A percentile compares a stretch with the other conserved stretches of the same genome.
These are phyloP conservation scores for Cercophora scortea DNA, from an alignment of 495 filamentous ascomycete genomes.

Conservation along the genomic window DNA sequence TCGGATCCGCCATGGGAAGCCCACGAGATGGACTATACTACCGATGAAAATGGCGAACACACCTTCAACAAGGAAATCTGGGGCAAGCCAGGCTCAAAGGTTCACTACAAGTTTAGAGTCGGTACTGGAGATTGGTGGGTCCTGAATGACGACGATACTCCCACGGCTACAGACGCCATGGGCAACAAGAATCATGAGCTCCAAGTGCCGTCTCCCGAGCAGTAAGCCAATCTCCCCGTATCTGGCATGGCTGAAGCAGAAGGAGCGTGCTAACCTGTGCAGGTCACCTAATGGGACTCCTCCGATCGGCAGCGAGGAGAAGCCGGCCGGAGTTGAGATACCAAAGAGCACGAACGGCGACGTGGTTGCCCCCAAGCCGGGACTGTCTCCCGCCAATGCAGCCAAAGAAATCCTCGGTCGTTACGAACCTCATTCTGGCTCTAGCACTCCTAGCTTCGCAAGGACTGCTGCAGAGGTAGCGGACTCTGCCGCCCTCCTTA, in stretches of 20 bases:
- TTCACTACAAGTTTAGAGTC: constrained; percentile 65
- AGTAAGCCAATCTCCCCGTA: constrained; percentile 2
- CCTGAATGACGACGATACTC: constrained; percentile 41
- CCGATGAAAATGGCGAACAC: constrained; percentile 33
- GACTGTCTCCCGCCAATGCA: neutral
- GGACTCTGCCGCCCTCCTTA: constrained; percentile 31
- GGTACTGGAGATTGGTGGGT: constrained; percentile 59
- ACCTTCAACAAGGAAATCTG: constrained; percentile 39
- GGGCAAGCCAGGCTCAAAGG: constrained; percentile 37
- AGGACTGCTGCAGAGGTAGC: constrained; percentile 32
- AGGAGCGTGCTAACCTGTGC: neutral
- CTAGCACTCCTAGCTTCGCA: constrained; percentile 15
- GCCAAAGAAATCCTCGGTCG: constrained; percentile 2
- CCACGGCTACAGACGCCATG: constrained; percentile 44
- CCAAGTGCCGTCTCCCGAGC: constrained; percentile 20
- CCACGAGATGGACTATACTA: constrained; percentile 47
- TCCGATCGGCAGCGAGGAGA: neutral
- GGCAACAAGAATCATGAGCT: constrained; percentile 56
- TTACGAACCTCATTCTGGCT: constrained; percentile 9
- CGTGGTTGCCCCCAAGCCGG: neutral
- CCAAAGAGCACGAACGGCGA: neutral
- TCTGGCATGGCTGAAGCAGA: no score
- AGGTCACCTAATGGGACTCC: neutral
- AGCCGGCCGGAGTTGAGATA: neutral
- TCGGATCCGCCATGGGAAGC: constrained; percentile 56